These are phyloP conservation scores for Yamadazyma phyllophila DNA, from an alignment of 805 yeast species.

Conservation along the genomic window DNA sequence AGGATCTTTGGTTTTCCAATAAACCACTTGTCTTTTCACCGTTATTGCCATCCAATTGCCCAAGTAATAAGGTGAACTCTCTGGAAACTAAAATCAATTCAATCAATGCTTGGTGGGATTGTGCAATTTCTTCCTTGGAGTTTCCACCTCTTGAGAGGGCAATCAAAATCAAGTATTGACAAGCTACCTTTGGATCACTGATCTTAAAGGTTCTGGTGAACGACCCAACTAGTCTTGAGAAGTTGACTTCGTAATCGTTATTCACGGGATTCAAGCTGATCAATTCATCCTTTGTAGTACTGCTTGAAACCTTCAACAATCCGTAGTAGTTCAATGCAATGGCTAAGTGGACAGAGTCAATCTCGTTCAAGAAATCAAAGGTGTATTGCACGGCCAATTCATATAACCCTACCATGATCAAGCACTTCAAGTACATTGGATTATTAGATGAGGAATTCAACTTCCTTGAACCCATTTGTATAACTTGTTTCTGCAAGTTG, in stretches of 20 bases:
- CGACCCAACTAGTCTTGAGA: conserved; percentile 69
- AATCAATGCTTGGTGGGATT: conserved; percentile 75
- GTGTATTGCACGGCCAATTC: conserved; percentile 74
- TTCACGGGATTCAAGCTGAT: conserved; percentile 29
- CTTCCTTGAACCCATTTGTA: conserved; percentile 69
- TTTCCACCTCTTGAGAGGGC: conserved; percentile 46
- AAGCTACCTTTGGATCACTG: conserved; percentile 86
- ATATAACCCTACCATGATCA: conserved; percentile 74
- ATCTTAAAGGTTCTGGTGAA: conserved; percentile 81
- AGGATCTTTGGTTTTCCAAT: conserved; percentile 70
- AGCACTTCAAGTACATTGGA: conserved; percentile 69
- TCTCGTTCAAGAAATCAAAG: conserved; percentile 59
- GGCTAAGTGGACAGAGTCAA: conserved; percentile 87
- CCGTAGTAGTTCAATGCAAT: conserved; percentile 77
- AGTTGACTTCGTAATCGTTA: conserved; percentile 39
- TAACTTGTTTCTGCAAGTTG: conserved; percentile 71
- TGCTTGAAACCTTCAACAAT: conserved; percentile 50
- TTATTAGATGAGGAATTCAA: conserved; percentile 66
- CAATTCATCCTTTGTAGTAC: conserved; percentile 32
- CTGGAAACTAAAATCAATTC: conserved; percentile 84
- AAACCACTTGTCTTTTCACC: conserved; percentile 82
- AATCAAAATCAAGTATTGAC: conserved; percentile 79
- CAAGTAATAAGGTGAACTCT: conserved; percentile 77
- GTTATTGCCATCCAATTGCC: conserved; percentile 67
- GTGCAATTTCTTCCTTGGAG: conserved; percentile 44